Evolutionary conservation across 495 filamentous ascomycete species (phyloP).

Genomic region (Neurospora sublineolata): DNA sequence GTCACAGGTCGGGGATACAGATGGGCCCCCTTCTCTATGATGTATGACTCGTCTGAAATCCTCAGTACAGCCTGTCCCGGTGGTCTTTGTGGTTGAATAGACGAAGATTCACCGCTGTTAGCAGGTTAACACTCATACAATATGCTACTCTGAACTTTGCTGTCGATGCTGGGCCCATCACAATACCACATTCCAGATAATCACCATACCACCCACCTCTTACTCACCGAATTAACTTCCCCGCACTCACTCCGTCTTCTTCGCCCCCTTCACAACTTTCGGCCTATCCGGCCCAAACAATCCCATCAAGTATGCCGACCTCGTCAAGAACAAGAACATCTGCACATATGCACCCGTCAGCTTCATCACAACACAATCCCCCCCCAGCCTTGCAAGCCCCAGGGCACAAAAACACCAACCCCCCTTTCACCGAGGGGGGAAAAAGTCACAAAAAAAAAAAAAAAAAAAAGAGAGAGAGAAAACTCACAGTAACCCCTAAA

Average conservation of each 20-base stretch:
- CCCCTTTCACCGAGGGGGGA: not conserved
- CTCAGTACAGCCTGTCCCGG: not conserved
- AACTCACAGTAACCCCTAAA: conserved; percentile 48
- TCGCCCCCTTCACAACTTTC: not conserved
- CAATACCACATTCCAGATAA: not conserved
- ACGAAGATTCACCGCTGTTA: not conserved
- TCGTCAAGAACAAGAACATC: conserved; percentile 43
- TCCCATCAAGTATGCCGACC: conserved; percentile 46
- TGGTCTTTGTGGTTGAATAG: not conserved
- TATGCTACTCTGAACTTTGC: not conserved
- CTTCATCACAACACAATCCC: not conserved
- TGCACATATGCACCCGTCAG: conserved; percentile 2
- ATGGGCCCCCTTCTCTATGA: not conserved
- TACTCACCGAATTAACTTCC: not conserved
- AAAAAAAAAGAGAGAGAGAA: no score
- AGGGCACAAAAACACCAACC: not conserved
- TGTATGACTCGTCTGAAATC: not conserved
- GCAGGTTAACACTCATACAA: not conserved
- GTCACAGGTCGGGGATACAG: not conserved
- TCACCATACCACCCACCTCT: not conserved
- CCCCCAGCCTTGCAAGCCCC: no score
- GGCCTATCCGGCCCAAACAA: conserved; percentile 39
- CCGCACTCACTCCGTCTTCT: conserved; percentile 7
- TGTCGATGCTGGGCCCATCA: not conserved
- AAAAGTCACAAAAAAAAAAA: no score